Evolutionary conservation across 1,284 basidiomycete genomes (phyloP).

Genomic region (Pyrrhoderma noxium): DNA sequence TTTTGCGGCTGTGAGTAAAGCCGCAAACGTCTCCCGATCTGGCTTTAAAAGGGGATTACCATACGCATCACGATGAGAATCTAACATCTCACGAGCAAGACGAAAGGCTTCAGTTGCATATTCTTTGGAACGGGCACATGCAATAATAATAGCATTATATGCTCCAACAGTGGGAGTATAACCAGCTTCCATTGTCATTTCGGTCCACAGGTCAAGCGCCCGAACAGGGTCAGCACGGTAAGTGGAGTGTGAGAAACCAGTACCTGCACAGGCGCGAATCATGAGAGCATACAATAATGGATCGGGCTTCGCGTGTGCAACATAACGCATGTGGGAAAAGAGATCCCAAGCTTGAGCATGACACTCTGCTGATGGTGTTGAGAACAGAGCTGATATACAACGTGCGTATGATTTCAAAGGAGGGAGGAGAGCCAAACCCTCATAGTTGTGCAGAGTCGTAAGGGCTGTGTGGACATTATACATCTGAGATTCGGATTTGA

Average conservation of each 20-base stretch:
- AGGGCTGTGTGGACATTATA: conserved; percentile 51
- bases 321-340: conserved; percentile 93
- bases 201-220: conserved; percentile 88
- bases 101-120: conserved; percentile 76
- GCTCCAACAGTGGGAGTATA: conserved; percentile 61
- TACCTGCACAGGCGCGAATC: conserved; percentile 78
- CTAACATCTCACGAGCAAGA: conserved; percentile 76
- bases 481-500: conserved; percentile 35
- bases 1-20: conserved; percentile 85
- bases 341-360: conserved; percentile 86
- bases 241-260: conserved; percentile 35
- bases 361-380: conserved; percentile 39
- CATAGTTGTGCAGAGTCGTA: conserved; percentile 57
- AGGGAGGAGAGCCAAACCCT: conserved; percentile 46
- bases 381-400: conserved; percentile 54
- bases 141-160: conserved; percentile 80
- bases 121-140: conserved; percentile 56
- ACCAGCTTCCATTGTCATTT: conserved; percentile 70
- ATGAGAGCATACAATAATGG: conserved; percentile 73
- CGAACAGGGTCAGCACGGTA: conserved; percentile 73
- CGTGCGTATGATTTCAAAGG: conserved; percentile 62
- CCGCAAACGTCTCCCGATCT: conserved; percentile 67
- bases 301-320: conserved; percentile 81
- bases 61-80: conserved; percentile 57
- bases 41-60: conserved; percentile 56